Base-by-base conservation (phyloP, 176 grass and related monocot genomes). In the Elaeis guineensis region DNA sequence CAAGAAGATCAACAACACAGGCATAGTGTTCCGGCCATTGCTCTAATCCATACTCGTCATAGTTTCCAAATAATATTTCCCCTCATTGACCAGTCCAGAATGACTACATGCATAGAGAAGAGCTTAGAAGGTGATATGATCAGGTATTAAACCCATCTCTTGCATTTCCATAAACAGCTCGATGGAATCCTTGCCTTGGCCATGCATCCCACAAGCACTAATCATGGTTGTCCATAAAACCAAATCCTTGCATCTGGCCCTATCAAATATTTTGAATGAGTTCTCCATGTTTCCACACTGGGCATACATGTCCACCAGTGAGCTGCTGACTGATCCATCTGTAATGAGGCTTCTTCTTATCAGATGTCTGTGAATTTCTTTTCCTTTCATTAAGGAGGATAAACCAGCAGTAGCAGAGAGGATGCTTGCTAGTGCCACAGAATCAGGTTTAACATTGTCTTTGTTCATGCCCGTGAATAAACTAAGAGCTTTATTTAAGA, bases 241-340 rank as follows among this genome's bases (percentile, higher is more conserved):
- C 4, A 96, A 49, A 61, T 90, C 86, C 80, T 58, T 83, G 66
- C 16, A 59, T 77, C 79, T 71, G 0, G 21, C 56, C 20, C 19
- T 12, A 30, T 76, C 19, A 16, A 96, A 96, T 49, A 90, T 50
- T 80, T 55, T 80, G n/a, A 49, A 26, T n/a, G 86, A 80, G 61
- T 78, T 69, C 11, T 62, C 19, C 39, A 96, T 60, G 71, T 72
- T 84, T 71, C 86, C 86, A 0, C 86, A 90, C 49, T 74, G 81
- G 49, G 92, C 83, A 62, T 90, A 96, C 92, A 96, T 96, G 58
- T 87, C 75, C 52, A 90, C 72, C 2, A 90, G 83, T 25, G 83
- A 85, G 69, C 75, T 90, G 65, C 72, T 56, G 14, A 82, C 11
- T 9, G 78, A 61, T 52, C 71, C 86, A 65, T 85, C 71, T 16